phyloP scores from a whole-genome alignment of 2,329 filamentous ascomycete genomes.

The Emmonsiellopsis sp. region DNA sequence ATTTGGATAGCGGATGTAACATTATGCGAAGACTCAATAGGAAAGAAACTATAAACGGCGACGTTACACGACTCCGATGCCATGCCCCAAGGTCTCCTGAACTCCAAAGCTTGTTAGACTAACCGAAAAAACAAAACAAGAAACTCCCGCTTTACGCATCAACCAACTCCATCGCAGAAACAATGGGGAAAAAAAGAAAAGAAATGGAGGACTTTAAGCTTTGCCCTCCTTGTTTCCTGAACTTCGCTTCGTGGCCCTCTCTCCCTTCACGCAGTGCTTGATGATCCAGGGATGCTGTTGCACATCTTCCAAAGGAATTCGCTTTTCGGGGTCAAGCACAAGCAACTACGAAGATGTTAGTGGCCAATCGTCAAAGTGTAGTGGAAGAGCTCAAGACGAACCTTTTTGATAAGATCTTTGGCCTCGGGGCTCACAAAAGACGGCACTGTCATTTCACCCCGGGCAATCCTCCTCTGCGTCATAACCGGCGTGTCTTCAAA shows the following conservation, averaged over 20 bases:
- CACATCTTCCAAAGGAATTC: slow-evolving; percentile 81
- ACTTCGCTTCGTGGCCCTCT: slow-evolving; percentile 33
- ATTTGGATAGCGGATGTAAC: too few relatives aligned
- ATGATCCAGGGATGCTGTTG: slow-evolving; percentile 91
- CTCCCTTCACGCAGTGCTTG: slow-evolving; percentile 70
- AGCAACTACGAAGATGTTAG: slow-evolving; percentile 53
- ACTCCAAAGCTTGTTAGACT: background rate
- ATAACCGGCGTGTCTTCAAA: slow-evolving; percentile 94
- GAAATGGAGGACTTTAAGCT: background rate
- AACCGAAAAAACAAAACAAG: background rate
- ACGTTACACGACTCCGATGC: background rate
- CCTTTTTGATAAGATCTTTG: slow-evolving; percentile 82
- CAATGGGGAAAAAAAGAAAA: background rate
- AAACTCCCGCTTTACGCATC: background rate
- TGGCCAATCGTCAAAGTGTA: background rate
- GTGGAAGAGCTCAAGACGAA: slow-evolving; percentile 34
- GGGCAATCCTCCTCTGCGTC: slow-evolving; percentile 81
- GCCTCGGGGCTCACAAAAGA: slow-evolving; percentile 85
- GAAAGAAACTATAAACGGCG: background rate
- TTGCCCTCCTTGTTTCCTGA: slow-evolving; percentile 22
- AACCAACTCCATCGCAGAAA: background rate
- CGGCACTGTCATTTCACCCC: slow-evolving; percentile 87
- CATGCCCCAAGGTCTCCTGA: background rate
- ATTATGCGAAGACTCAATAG: background rate
- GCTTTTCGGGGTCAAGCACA: slow-evolving; percentile 86